Evolutionary conservation across 2,329 filamentous ascomycete genomes (phyloP).

Genomic region (Aspergillus bombycis): DNA sequence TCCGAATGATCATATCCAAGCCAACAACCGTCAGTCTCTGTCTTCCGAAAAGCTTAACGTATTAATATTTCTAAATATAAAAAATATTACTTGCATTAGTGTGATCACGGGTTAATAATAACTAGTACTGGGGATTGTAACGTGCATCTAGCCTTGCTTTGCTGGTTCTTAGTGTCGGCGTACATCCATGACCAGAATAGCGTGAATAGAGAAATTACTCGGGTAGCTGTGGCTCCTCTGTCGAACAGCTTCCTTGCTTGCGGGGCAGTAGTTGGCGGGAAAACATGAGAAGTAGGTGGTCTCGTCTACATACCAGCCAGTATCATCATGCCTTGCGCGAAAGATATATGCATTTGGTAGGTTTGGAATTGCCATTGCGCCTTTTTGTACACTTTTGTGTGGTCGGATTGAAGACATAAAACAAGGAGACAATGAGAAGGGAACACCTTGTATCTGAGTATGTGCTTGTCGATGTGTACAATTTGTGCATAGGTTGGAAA

Average conservation of each 20-base stretch:
- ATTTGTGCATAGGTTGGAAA: not conserved
- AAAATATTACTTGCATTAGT: not conserved
- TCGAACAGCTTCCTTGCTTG: not conserved
- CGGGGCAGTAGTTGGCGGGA: not conserved
- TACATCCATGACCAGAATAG: not conserved
- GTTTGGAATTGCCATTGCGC: not conserved
- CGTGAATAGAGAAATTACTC: not conserved
- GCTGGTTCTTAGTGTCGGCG: not conserved
- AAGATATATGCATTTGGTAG: not conserved
- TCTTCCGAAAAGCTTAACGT: not conserved
- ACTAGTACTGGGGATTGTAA: not conserved
- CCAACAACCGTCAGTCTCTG: not conserved
- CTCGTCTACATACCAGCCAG: not conserved
- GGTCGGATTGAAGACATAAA: not conserved
- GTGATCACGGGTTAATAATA: not conserved
- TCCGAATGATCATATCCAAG: not conserved
- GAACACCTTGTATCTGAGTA: not conserved
- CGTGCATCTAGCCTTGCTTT: not conserved
- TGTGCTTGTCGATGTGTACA: not conserved
- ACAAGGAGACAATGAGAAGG: not conserved
- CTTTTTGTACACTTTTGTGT: not conserved
- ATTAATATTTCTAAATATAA: not conserved
- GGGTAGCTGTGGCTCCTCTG: not conserved
- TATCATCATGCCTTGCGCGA: not conserved
- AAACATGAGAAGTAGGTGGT: not conserved